phyloP scores from a whole-genome alignment of 352 stramenopile species.

The Pythium rishiriense region DNA sequence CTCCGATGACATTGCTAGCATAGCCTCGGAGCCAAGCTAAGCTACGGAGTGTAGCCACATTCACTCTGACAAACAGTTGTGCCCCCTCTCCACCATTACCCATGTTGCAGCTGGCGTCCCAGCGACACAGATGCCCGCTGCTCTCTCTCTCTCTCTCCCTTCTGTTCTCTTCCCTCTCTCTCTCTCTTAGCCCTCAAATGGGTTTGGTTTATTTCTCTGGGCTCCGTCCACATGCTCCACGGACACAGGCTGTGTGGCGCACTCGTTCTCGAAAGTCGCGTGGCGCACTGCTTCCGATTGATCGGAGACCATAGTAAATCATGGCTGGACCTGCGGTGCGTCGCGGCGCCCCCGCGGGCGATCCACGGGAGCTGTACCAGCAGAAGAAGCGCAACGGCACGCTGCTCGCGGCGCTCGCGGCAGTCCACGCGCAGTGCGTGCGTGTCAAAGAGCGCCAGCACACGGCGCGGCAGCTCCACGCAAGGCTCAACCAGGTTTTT shows the following conservation, averaged over 20 bases:
- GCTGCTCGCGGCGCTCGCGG: constrained; percentile 25
- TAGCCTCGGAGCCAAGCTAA: too few relatives aligned
- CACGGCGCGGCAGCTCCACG: constrained; percentile 27
- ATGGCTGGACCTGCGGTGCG: not conserved
- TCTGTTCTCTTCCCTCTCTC: not conserved
- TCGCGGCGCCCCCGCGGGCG: not conserved
- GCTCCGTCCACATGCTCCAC: too few relatives aligned
- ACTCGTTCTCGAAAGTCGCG: too few relatives aligned
- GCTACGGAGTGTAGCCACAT: constrained; percentile 8
- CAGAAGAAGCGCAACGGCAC: constrained; percentile 26
- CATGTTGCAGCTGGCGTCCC: constrained; percentile 2
- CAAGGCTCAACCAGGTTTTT: constrained; percentile 25
- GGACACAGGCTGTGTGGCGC: too few relatives aligned
- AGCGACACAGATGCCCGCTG: not conserved
- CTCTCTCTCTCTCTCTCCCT: constrained; percentile 1
- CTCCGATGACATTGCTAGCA: too few relatives aligned
- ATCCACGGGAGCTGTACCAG: constrained; percentile 20
- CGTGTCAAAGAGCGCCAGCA: constrained; percentile 30
- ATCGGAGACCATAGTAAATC: too few relatives aligned
- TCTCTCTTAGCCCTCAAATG: constrained; percentile 7
- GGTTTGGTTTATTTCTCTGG: too few relatives aligned
- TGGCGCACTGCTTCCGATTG: too few relatives aligned
- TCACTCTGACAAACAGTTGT: constrained; percentile 4
- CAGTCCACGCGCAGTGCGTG: constrained; percentile 24
- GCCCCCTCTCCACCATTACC: not conserved